Conservation (phyloP, 2,329 filamentous ascomycete genomes). For the Phaeophleospora eucalypticola region DNA sequence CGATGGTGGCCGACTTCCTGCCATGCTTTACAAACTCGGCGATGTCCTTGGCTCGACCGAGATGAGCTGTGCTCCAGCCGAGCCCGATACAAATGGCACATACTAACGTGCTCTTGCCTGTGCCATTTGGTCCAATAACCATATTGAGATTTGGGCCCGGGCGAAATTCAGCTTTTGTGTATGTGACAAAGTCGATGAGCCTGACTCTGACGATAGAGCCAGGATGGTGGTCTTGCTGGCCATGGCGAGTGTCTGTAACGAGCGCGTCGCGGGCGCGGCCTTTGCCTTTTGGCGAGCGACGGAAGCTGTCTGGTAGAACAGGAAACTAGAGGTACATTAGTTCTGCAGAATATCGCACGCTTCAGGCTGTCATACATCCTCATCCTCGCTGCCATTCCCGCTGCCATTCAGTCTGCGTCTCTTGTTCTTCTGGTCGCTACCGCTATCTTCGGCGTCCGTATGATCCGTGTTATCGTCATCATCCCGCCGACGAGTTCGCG, state of each 20-base stretch:
- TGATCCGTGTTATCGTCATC: conserved; percentile 11
- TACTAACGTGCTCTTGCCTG: conserved; percentile 93
- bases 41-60: conserved; percentile 79
- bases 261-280: conserved; percentile 12
- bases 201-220: conserved; percentile 87
- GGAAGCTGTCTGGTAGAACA: conserved; percentile 34
- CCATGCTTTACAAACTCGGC: conserved; percentile 94
- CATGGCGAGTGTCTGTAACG: not conserved
- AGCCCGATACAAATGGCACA: conserved; percentile 94
- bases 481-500: conserved; percentile 15
- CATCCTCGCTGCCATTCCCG: conserved; percentile 11
- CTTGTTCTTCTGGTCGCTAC: conserved; percentile 13
- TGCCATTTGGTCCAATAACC: conserved; percentile 98
- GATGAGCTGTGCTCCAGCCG: conserved; percentile 74
- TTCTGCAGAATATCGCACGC: not conserved
- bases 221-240: conserved; percentile 49
- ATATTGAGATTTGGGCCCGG: conserved; percentile 93
- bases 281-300: conserved; percentile 28
- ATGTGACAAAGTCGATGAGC: conserved; percentile 88
- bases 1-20: conserved; percentile 69
- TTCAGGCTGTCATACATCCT: conserved; percentile 11
- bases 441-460: conserved; percentile 7
- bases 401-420: conserved; percentile 11
- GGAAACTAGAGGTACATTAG: conserved; percentile 4
- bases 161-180: conserved; percentile 84